phyloP scores from a whole-genome alignment of 2,329 filamentous ascomycete genomes.

The Sporothrix globosa region DNA sequence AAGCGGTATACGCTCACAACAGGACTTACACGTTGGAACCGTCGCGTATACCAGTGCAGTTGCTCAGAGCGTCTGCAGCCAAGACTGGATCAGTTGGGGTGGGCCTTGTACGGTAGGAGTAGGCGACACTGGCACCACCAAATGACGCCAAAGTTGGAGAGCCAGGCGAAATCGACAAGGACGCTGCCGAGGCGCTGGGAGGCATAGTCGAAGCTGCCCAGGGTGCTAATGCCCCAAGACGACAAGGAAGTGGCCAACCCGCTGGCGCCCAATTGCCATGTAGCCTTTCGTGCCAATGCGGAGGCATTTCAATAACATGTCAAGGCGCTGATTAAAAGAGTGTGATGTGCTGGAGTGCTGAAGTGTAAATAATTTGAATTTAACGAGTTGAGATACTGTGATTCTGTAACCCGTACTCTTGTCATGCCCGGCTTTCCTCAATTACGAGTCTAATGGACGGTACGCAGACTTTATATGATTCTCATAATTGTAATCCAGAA shows the following conservation, averaged over 20 bases:
- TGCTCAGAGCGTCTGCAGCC: neutral
- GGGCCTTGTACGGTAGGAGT: too few species aligned
- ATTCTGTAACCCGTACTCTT: too few species aligned
- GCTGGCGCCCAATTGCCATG: conserved; percentile 11
- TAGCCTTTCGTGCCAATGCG: conserved; percentile 13
- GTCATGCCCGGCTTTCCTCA: too few species aligned
- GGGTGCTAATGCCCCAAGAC: conserved; percentile 23
- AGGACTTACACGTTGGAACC: conserved; percentile 2
- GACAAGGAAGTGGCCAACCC: conserved; percentile 9
- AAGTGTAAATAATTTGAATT: too few species aligned
- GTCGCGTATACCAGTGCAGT: neutral
- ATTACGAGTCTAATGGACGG: too few species aligned
- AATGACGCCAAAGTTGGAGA: conserved; percentile 29
- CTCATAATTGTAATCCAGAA: too few species aligned
- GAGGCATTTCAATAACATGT: conserved; percentile 5
- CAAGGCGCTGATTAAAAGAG: neutral
- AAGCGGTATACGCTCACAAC: too few species aligned
- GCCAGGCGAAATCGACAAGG: conserved; percentile 20
- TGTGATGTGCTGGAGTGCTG: neutral
- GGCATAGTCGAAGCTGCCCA: conserved; percentile 24
- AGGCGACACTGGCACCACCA: conserved; percentile 26
- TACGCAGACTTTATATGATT: too few species aligned
- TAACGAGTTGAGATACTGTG: too few species aligned
- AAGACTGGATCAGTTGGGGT: too few species aligned
- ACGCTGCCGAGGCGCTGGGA: conserved; percentile 13